Conservation (phyloP, 768 basidiomycete genomes). For the Dacryopinax spathularia region DNA sequence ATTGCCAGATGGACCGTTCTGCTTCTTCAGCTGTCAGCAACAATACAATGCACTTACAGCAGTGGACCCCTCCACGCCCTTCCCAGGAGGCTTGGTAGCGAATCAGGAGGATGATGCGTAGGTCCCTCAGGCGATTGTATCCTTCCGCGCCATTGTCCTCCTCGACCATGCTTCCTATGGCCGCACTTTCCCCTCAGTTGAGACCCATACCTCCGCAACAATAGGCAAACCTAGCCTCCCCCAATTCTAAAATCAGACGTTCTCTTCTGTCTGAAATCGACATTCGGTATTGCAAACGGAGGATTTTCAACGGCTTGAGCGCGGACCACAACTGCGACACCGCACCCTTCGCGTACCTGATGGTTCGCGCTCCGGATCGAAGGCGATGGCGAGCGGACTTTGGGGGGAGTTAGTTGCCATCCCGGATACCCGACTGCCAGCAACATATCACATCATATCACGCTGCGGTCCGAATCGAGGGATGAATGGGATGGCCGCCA, state of each 20-base stretch:
- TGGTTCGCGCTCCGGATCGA: background rate
- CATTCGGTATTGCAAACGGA: background rate
- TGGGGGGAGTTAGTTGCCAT: constrained; percentile 2
- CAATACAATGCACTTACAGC: background rate
- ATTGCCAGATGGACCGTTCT: no score
- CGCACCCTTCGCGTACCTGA: background rate
- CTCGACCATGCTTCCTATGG: background rate
- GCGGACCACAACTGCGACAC: background rate
- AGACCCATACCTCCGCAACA: background rate
- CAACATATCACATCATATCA: background rate
- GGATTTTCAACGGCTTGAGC: constrained; percentile 1
- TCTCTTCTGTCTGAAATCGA: background rate
- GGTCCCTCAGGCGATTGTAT: background rate
- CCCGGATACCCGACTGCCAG: background rate
- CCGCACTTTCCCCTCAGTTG: background rate
- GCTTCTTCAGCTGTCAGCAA: no score
- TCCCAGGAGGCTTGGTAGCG: background rate
- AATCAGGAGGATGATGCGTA: background rate
- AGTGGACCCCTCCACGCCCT: background rate
- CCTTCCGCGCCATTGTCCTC: constrained; percentile 5
- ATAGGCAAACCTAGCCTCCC: background rate
- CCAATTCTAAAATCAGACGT: background rate
- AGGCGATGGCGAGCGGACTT: background rate
- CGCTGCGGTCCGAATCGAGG: background rate
- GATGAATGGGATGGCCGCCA: background rate